These are phyloP conservation scores for Xylaria sp. DNA, from an alignment of 2,329 filamentous ascomycete genomes.

Conservation along the genomic window DNA sequence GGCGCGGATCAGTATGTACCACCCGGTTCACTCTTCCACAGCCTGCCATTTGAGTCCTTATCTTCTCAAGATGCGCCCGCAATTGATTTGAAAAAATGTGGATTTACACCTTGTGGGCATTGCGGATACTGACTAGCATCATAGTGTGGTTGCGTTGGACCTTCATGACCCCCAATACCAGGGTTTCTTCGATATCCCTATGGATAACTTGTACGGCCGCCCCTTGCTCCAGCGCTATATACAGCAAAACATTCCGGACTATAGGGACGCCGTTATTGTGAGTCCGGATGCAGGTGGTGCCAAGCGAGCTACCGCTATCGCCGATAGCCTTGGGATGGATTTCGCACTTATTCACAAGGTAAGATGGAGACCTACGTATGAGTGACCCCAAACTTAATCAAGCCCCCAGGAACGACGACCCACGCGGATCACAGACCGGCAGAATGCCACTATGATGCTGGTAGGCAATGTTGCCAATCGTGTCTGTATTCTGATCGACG, in stretches of 20 bases:
- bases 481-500: conserved; percentile 90
- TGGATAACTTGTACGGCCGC: conserved; percentile 94
- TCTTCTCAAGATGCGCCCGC: background rate
- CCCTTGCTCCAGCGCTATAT: conserved; percentile 77
- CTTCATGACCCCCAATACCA: conserved; percentile 97
- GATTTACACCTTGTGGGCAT: conserved; percentile 27
- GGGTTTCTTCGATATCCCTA: conserved; percentile 98
- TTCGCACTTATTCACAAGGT: conserved; percentile 99
- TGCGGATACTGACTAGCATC: conserved; percentile 43
- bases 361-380: conserved; percentile 50
- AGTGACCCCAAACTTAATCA: conserved; percentile 50
- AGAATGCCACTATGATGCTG: conserved; percentile 95
- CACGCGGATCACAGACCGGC: conserved; percentile 85
- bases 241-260: conserved; percentile 84
- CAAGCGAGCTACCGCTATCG: conserved; percentile 94
- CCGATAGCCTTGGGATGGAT: conserved; percentile 90
- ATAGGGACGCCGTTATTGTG: conserved; percentile 88
- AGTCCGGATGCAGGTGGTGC: conserved; percentile 96
- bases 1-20: conserved; percentile 85
- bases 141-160: conserved; percentile 90
- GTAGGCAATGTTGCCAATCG: conserved; percentile 86
- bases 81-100: conserved; percentile 8
- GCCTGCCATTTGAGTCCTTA: conserved; percentile 14
- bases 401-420: conserved; percentile 80
- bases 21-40: conserved; percentile 32